A percentile compares a stretch with the other conserved stretches of the same genome.
Conservation (phyloP, 305 asterid genomes). For the Andrographis paniculata region DNA sequence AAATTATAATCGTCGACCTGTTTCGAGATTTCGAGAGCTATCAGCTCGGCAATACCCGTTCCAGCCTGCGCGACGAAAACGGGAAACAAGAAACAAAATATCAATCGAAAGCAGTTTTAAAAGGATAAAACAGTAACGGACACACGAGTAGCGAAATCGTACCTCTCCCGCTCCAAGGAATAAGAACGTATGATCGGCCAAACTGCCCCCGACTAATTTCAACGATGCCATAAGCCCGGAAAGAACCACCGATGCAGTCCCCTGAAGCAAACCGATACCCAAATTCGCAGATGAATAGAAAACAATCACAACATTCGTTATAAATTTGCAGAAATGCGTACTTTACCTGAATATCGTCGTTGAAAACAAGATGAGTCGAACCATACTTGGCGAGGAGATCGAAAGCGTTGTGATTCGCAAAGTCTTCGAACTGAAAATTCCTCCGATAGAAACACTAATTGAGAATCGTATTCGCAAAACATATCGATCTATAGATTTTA, state of each 20-base stretch:
- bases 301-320: constrained; percentile 3
- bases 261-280: constrained; percentile 20
- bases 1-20: constrained; percentile 45
- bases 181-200: constrained; percentile 80
- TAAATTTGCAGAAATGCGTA: too few relatives aligned
- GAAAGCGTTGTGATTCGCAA: too few relatives aligned
- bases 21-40: constrained; percentile 93
- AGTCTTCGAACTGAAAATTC: constrained; percentile 77
- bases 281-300: not conserved
- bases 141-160: not conserved
- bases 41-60: constrained; percentile 97
- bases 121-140: not conserved
- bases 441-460: constrained; percentile 4
- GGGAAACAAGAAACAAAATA: constrained; percentile 3
- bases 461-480: constrained; percentile 14
- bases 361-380: constrained; percentile 84
- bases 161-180: constrained; percentile 99
- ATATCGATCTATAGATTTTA: not conserved
- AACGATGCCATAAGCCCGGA: constrained; percentile 82
- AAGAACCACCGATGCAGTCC: constrained; percentile 98
- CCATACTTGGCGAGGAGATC: constrained; percentile 91
- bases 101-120: not conserved
- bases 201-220: constrained; percentile 76
- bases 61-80: constrained; percentile 66
- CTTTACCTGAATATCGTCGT: constrained; percentile 91